Evolutionary conservation across 225 moss, liverwort and hornwort genomes (phyloP).

Genomic region (Thuidium tamariscinum): DNA sequence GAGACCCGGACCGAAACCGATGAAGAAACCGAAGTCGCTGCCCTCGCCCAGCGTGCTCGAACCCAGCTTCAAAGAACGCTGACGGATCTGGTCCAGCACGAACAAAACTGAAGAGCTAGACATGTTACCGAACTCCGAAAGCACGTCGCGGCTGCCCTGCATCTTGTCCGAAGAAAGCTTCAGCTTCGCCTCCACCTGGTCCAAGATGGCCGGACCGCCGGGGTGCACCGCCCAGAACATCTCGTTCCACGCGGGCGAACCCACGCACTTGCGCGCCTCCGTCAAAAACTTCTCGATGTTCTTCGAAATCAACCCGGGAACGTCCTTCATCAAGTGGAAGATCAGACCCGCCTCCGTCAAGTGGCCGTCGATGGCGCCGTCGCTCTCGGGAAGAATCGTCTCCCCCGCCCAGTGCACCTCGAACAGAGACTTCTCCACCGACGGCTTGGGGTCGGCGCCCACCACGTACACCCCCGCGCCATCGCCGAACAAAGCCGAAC

Average conservation of each 20-base stretch:
- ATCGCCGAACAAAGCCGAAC: background rate
- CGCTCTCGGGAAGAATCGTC: slow-evolving; percentile 27
- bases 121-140: background rate
- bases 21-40: background rate
- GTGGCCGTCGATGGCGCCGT: slow-evolving; percentile 30
- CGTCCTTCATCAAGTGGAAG: slow-evolving; percentile 36
- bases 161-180: background rate
- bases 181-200: slow-evolving; percentile 42
- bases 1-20: too few species aligned
- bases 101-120: background rate
- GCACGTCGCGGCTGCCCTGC: background rate
- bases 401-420: slow-evolving; percentile 39
- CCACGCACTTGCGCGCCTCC: slow-evolving; percentile 12
- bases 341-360: slow-evolving; percentile 37
- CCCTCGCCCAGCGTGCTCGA: background rate
- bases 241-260: background rate
- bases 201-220: background rate
- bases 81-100: background rate
- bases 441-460: slow-evolving; percentile 20
- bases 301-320: background rate
- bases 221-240: background rate
- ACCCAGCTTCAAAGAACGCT: background rate
- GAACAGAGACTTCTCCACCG: slow-evolving; percentile 13
- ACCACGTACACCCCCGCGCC: slow-evolving; percentile 11
- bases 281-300: slow-evolving; percentile 8